phyloP scores from a whole-genome alignment of 176 grass and related monocot species.

The Musa beccarii region DNA sequence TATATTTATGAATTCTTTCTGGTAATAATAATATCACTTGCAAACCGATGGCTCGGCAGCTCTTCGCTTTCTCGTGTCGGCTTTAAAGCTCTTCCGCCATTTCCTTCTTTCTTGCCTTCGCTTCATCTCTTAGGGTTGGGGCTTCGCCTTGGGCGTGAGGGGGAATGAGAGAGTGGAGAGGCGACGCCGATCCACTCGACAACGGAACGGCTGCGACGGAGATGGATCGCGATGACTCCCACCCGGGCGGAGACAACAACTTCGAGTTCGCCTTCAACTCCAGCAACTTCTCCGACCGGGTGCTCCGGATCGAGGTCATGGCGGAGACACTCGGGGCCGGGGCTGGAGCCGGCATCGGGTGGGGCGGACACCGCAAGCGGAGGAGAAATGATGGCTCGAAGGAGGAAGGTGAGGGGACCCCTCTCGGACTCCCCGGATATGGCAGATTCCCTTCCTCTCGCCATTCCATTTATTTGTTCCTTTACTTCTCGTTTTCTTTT shows the following conservation, averaged over 20 bases:
- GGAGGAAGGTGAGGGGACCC: neutral
- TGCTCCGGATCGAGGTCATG: neutral
- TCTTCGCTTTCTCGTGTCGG: no score
- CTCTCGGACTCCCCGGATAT: neutral
- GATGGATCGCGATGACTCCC: neutral
- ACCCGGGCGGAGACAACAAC: neutral
- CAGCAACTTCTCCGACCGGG: neutral
- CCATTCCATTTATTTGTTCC: no score
- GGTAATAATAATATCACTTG: no score
- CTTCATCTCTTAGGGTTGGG: no score
- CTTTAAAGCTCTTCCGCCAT: no score
- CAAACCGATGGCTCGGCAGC: no score
- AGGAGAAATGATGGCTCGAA: neutral
- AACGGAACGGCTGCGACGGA: neutral
- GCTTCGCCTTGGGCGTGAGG: no score
- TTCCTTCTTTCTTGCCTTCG: no score
- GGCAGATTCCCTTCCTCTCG: neutral
- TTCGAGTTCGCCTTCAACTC: conserved; percentile 3
- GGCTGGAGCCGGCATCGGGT: neutral
- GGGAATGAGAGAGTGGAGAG: no score
- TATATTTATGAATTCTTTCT: no score
- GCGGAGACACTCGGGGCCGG: neutral
- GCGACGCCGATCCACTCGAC: no score
- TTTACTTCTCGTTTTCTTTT: no score
- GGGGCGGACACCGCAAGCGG: neutral